Evolutionary conservation across 352 stramenopile genomes (phyloP), one percentile per base, ranked within the genome.

Genomic region (Phytophthora sp.): DNA sequence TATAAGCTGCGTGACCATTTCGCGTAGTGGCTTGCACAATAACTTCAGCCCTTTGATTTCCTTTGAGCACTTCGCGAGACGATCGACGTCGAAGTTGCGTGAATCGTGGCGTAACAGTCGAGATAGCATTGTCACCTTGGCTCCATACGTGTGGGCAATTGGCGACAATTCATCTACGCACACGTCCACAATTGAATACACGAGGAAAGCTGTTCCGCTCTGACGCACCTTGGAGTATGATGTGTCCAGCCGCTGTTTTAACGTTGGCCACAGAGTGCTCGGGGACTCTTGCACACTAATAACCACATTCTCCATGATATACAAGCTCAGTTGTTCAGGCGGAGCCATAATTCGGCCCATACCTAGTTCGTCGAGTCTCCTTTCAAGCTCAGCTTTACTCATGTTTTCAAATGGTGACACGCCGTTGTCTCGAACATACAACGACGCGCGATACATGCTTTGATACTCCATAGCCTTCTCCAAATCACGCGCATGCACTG

Each of bases 151-250:
- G 56, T 93, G 74, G 3, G 76, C 83, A 57, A 96, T 90, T 0
- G 87, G 87, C 11, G 83, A 89, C 38, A 94, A 58, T 39, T 94
- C 84, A 45, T 95, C 87, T 12, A 94, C 87, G 12, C 88, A 89
- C 11, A 82, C 85, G 61, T 96, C 88, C 5, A 96, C 66, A 36
- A 96, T 90, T 20, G 87, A 81, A 57, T 95, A 89, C 4, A 88
- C 79, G 12, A 94, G 60, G 56, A 95, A 94, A 8, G 69, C 61
- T 2, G 86, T 69, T 20, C 83, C 82, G 50, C 89, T 86, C 68
- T 95, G 88, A 6, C 86, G 84, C 47, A 95, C 77, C 56, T 93
- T 91, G 6, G 84, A 93, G 74, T 95, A 95, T 21, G 84, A 93
- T 15, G 78, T 90, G 38, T 90, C 79, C 29, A 93, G 53, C 4